These are phyloP conservation scores for Oryza brachyantha DNA, from an alignment of 176 grass and related monocot genomes.

Conservation along the genomic window DNA sequence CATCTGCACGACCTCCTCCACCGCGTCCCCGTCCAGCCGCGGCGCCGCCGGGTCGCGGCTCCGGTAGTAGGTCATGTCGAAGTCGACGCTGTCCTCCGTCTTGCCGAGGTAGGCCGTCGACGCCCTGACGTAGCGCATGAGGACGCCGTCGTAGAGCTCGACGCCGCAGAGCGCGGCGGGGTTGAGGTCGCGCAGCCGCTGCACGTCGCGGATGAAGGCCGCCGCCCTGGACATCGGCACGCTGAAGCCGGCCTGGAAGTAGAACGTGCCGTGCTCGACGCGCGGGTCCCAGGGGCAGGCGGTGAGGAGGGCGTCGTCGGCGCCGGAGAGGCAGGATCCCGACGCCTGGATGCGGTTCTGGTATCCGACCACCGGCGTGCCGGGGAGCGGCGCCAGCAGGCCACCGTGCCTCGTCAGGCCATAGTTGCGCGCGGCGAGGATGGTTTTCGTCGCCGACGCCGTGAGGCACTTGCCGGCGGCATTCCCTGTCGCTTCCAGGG, in stretches of 20 bases:
- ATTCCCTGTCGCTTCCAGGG: neutral
- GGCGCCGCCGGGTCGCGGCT: slow-evolving; percentile 32
- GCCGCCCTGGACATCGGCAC: slow-evolving; percentile 32
- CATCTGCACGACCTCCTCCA: slow-evolving; percentile 69
- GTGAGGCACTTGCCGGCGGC: slow-evolving; percentile 26
- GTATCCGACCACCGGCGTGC: slow-evolving; percentile 48
- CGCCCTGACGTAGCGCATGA: slow-evolving; percentile 42
- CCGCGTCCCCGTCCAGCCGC: slow-evolving; percentile 34
- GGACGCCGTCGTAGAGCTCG: slow-evolving; percentile 54
- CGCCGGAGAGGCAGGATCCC: slow-evolving; percentile 23
- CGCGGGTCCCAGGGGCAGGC: slow-evolving; percentile 69
- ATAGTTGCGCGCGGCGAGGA: slow-evolving; percentile 6
- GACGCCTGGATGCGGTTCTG: slow-evolving; percentile 57
- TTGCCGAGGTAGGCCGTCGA: slow-evolving; percentile 60
- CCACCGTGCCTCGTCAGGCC: slow-evolving; percentile 39
- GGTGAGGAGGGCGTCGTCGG: slow-evolving; percentile 46
- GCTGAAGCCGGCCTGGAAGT: slow-evolving; percentile 49
- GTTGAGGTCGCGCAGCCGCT: slow-evolving; percentile 52
- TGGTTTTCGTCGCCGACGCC: neutral
- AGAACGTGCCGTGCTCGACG: slow-evolving; percentile 28
- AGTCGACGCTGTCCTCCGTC: slow-evolving; percentile 36
- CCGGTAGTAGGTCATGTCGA: slow-evolving; percentile 64
- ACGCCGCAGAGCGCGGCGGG: slow-evolving; percentile 43
- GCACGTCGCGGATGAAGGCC: slow-evolving; percentile 51
- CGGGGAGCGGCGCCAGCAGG: slow-evolving; percentile 19